Evolutionary conservation across 1,284 basidiomycete species (phyloP).

Genomic region (Mycosarcoma maydis): DNA sequence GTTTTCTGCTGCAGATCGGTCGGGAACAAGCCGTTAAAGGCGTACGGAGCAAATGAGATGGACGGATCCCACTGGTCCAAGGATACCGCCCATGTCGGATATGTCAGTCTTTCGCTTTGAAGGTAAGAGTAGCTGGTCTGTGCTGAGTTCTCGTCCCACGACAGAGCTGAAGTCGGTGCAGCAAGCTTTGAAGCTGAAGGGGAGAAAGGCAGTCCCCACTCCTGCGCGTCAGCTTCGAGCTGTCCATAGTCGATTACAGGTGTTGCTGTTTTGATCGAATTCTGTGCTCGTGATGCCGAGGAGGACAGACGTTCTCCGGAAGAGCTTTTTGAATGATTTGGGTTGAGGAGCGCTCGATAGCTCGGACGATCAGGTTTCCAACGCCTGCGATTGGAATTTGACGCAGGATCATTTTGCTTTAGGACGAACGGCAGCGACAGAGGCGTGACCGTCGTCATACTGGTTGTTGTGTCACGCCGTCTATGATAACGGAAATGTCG

Average conservation of each 20-base stretch:
- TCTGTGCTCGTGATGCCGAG: conserved; percentile 1
- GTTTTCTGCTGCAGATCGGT: background rate
- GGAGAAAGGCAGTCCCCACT: conserved; percentile 32
- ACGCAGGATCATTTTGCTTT: conserved; percentile 6
- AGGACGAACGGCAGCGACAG: conserved; percentile 30
- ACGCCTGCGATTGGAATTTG: conserved; percentile 6
- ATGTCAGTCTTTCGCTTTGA: background rate
- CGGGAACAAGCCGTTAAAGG: conserved; percentile 16
- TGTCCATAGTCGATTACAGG: conserved; percentile 12
- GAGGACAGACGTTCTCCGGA: background rate
- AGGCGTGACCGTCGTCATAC: conserved; percentile 31
- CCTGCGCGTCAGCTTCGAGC: conserved; percentile 22
- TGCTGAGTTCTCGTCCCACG: conserved; percentile 40
- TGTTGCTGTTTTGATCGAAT: background rate
- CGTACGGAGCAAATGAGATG: conserved; percentile 37
- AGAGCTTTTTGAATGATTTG: background rate
- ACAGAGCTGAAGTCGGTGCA: conserved; percentile 24
- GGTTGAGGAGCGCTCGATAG: conserved; percentile 25
- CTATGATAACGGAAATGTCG: too few species aligned
- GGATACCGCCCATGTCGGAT: background rate
- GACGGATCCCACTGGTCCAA: conserved; percentile 44
- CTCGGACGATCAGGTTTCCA: conserved; percentile 35
- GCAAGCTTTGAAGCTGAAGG: conserved; percentile 7
- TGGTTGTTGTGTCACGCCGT: background rate
- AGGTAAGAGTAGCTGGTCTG: conserved; percentile 17